Evolutionary conservation across 208 protist species (phyloP).

Genomic region (Borovskyia barvae): DNA sequence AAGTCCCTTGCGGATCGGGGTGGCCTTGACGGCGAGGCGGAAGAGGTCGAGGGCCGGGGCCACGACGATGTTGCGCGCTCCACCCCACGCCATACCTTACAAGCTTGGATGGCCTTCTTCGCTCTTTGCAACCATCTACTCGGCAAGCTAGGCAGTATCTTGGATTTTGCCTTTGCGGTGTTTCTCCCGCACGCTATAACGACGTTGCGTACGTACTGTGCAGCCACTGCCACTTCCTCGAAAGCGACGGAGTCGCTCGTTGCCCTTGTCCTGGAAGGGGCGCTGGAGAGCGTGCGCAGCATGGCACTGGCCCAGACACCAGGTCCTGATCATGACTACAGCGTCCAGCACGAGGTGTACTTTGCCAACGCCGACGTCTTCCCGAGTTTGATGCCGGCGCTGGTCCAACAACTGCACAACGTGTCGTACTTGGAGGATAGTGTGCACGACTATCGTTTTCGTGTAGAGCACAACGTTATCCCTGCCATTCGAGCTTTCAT

Average conservation of each 20-base stretch:
- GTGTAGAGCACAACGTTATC: conserved; percentile 70
- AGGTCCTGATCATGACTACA: conserved; percentile 72
- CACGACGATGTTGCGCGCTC: conserved; percentile 19
- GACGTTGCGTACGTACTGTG: conserved; percentile 65
- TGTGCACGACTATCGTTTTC: conserved; percentile 60
- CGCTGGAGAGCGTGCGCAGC: conserved; percentile 64
- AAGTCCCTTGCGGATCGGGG: conserved; percentile 1
- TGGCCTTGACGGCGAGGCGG: conserved; percentile 2
- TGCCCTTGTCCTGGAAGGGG: conserved; percentile 60
- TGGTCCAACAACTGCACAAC: conserved; percentile 84
- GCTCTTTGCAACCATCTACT: conserved; percentile 77
- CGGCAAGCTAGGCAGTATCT: conserved; percentile 68
- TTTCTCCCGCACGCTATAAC: conserved; percentile 58
- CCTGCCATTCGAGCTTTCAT: conserved; percentile 81
- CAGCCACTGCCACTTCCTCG: conserved; percentile 22
- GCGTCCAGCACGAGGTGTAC: conserved; percentile 71
- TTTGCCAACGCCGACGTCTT: conserved; percentile 77
- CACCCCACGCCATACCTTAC: conserved; percentile 49
- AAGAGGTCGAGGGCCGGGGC: conserved; percentile 19
- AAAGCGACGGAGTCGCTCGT: conserved; percentile 46
- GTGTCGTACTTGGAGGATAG: conserved; percentile 60
- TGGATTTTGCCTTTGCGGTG: conserved; percentile 79
- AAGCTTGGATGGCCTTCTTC: conserved; percentile 81
- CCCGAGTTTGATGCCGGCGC: conserved; percentile 75
- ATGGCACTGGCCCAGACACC: conserved; percentile 76